A percentile compares a stretch with the other conserved stretches of the same genome.
Evolutionary conservation across 1,284 basidiomycete genomes (phyloP).

Genomic region (Dichomitus squalens): DNA sequence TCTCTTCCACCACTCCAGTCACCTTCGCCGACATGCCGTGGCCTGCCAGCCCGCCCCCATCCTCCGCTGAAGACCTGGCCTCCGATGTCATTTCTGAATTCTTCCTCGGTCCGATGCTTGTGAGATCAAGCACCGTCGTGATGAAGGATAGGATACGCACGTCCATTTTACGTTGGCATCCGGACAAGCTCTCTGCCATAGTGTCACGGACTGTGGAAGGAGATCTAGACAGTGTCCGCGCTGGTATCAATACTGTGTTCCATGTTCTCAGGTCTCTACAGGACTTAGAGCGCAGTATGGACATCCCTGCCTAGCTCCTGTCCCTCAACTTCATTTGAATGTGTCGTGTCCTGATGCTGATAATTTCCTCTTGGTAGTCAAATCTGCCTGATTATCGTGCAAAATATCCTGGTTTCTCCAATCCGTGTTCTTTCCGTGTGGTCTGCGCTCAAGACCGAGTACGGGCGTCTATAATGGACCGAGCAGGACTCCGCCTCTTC

Average conservation of each 20-base stretch:
- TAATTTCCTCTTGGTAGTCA: too few relatives aligned
- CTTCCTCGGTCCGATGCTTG: slow-evolving; percentile 49
- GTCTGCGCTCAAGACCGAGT: too few relatives aligned
- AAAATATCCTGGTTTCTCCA: too few relatives aligned
- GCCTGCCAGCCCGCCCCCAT: slow-evolving; percentile 44
- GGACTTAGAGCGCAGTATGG: neutral
- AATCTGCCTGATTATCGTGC: too few relatives aligned
- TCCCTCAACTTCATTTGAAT: neutral
- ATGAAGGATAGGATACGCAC: slow-evolving; percentile 55
- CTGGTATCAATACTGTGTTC: slow-evolving; percentile 42
- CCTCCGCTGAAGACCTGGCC: slow-evolving; percentile 42
- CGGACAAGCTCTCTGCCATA: slow-evolving; percentile 64
- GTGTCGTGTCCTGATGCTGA: neutral
- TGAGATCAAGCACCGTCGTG: slow-evolving; percentile 43
- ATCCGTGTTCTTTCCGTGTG: too few relatives aligned
- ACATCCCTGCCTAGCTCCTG: neutral
- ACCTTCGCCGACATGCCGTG: slow-evolving; percentile 60
- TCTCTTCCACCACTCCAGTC: slow-evolving; percentile 26
- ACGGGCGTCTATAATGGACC: too few relatives aligned
- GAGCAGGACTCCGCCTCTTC: too few relatives aligned
- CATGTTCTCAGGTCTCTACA: slow-evolving; percentile 14
- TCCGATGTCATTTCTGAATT: slow-evolving; percentile 51
- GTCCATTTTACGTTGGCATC: slow-evolving; percentile 72
- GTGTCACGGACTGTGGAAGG: slow-evolving; percentile 50
- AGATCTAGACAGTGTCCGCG: slow-evolving; percentile 51